A percentile compares a stretch with the other conserved stretches of the same genome.
Conservation (phyloP, 352 stramenopile genomes). For the Pythium phragmiticola region DNA sequence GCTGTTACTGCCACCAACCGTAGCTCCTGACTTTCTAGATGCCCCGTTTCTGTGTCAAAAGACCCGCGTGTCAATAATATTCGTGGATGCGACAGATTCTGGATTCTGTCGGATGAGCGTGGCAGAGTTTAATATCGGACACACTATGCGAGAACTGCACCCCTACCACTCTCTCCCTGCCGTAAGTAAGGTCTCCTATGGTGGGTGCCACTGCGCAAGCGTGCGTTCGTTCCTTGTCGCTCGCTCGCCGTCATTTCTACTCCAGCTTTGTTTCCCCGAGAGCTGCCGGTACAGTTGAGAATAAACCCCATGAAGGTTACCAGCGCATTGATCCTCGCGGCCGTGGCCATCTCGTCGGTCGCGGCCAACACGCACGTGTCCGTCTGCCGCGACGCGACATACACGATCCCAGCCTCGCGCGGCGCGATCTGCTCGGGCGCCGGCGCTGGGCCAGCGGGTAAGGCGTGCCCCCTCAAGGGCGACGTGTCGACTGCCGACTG, state of each 20-base stretch:
- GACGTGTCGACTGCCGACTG: conserved; percentile 24
- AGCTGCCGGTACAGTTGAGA: background rate
- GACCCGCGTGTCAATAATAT: too few relatives aligned
- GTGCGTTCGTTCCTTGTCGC: too few relatives aligned
- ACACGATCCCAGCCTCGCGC: conserved; percentile 22
- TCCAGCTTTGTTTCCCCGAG: background rate
- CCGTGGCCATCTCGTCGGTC: conserved; percentile 10
- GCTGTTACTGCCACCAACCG: too few relatives aligned
- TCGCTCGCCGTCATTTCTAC: background rate
- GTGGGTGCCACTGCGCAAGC: too few relatives aligned
- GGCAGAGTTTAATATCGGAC: too few relatives aligned
- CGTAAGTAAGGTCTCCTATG: too few relatives aligned
- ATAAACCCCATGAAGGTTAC: conserved; percentile 17
- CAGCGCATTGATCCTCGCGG: conserved; percentile 10
- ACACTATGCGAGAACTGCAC: too few relatives aligned
- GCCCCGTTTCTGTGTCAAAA: too few relatives aligned
- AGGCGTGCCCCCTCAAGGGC: conserved; percentile 26
- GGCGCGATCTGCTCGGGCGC: conserved; percentile 29
- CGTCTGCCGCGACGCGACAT: conserved; percentile 33
- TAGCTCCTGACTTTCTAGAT: too few relatives aligned
- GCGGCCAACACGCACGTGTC: conserved; percentile 19
- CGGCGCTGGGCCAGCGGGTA: conserved; percentile 20
- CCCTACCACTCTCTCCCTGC: too few relatives aligned
- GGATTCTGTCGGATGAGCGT: too few relatives aligned
- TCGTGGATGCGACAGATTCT: too few relatives aligned